Evolutionary conservation across 177 flowering plant genomes (phyloP).

Genomic region (Vitis hybrid): DNA sequence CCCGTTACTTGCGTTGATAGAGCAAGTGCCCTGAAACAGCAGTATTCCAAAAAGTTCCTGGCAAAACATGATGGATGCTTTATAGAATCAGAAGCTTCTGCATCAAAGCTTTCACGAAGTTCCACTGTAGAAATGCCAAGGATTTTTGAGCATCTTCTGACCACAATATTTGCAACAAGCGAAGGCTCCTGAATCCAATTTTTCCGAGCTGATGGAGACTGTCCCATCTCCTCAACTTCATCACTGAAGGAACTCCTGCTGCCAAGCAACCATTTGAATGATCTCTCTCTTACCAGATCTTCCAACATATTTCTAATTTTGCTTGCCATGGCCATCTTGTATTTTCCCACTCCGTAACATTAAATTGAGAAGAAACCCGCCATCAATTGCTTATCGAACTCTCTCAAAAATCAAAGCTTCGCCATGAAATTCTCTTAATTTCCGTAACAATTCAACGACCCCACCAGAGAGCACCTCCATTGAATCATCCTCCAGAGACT

Average conservation of each 20-base stretch:
- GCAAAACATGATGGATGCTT: constrained; percentile 70
- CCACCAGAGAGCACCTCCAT: constrained; percentile 10
- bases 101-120: constrained; percentile 64
- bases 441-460: constrained; percentile 10
- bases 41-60: constrained; percentile 81
- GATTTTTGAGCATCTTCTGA: constrained; percentile 83
- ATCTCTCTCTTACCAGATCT: constrained; percentile 77
- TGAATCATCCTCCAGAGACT: not conserved
- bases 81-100: constrained; percentile 63
- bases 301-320: constrained; percentile 73
- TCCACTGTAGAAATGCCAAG: constrained; percentile 59
- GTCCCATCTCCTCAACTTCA: constrained; percentile 73
- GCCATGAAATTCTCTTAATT: not conserved
- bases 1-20: constrained; percentile 48
- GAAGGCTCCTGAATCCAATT: constrained; percentile 83
- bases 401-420: not conserved
- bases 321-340: constrained; percentile 50
- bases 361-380: not conserved
- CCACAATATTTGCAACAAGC: constrained; percentile 72
- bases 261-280: constrained; percentile 81
- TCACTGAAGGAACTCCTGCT: constrained; percentile 55
- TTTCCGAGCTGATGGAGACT: constrained; percentile 55
- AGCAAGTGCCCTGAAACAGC: constrained; percentile 80
- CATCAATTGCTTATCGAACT: not conserved
- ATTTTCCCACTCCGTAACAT: not conserved